A percentile compares a stretch with the other conserved stretches of the same genome.
Conservation (phyloP, 768 basidiomycete genomes). For the Epithele typhae region DNA sequence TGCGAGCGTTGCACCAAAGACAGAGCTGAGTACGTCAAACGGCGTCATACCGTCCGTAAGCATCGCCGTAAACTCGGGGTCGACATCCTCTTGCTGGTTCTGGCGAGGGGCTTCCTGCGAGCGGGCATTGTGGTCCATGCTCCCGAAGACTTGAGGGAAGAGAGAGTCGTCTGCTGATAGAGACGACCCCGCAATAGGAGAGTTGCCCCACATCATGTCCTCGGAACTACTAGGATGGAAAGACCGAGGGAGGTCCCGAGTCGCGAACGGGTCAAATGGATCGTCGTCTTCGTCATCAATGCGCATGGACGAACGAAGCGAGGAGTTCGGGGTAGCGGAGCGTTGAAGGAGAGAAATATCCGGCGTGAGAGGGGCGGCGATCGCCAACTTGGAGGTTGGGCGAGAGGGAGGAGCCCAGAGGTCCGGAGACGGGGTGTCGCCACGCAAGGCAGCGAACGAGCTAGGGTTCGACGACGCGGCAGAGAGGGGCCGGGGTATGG, state of each 20-base stretch:
- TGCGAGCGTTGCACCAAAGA: conserved; percentile 88
- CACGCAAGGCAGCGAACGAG: conserved; percentile 45
- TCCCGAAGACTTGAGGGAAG: conserved; percentile 11
- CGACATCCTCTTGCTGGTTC: conserved; percentile 28
- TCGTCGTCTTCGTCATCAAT: conserved; percentile 72
- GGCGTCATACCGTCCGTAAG: conserved; percentile 95
- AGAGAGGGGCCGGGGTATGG: conserved; percentile 75
- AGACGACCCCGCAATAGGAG: conserved; percentile 47
- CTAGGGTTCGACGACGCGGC: conserved; percentile 63
- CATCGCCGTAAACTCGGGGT: conserved; percentile 51
- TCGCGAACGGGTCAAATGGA: conserved; percentile 74
- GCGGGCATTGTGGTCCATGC: conserved; percentile 16
- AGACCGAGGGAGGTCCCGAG: conserved; percentile 45
- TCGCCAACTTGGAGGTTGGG: conserved; percentile 81
- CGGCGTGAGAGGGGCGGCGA: conserved; percentile 84
- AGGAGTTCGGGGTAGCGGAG: conserved; percentile 65
- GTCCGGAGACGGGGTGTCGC: conserved; percentile 86
- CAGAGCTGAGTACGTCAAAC: conserved; percentile 90
- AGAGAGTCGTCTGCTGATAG: conserved; percentile 46
- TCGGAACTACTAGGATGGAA: conserved; percentile 63
- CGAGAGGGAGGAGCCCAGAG: conserved; percentile 79
- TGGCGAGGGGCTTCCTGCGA: conserved; percentile 8
- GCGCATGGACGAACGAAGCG: conserved; percentile 59
- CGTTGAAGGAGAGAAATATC: conserved; percentile 52
- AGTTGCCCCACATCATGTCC: conserved; percentile 52